Conservation (phyloP, 176 grass and related monocot species). For the Oropetium thomaeum region DNA sequence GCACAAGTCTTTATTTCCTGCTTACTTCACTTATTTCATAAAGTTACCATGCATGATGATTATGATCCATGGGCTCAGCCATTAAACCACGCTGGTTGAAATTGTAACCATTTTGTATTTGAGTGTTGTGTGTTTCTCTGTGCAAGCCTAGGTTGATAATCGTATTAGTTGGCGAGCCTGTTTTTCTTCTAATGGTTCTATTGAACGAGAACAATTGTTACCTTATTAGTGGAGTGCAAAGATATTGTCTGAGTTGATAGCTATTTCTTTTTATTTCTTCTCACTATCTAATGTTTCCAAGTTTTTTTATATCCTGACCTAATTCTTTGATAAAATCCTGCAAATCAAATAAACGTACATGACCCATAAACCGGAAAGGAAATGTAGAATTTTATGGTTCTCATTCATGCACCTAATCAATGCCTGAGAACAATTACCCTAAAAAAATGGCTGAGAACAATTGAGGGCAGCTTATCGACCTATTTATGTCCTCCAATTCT, state of each 20-base stretch:
- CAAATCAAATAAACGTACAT: not conserved
- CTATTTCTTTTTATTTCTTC: constrained; percentile 15
- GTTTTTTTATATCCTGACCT: not conserved
- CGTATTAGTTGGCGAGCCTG: not conserved
- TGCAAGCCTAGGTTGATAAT: not conserved
- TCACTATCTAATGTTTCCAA: not conserved
- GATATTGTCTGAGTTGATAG: not conserved
- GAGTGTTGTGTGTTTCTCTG: constrained; percentile 2
- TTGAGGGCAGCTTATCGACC: not conserved
- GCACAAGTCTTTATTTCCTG: not conserved
- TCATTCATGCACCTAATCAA: not conserved
- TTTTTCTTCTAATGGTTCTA: not conserved
- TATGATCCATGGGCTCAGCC: not conserved
- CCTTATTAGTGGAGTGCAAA: not conserved
- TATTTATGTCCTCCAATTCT: not conserved
- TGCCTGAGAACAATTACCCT: not conserved
- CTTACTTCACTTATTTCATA: constrained; percentile 2
- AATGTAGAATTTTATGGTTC: not conserved
- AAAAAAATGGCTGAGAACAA: not conserved
- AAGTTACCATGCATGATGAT: not conserved
- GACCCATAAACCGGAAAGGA: not conserved
- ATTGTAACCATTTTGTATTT: constrained; percentile 4
- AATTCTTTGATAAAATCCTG: constrained; percentile 15
- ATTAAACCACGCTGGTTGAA: not conserved
- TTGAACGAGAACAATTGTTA: not conserved